phyloP scores from a whole-genome alignment of 768 basidiomycete species.

The Rubroboletus pulcherrimus region DNA sequence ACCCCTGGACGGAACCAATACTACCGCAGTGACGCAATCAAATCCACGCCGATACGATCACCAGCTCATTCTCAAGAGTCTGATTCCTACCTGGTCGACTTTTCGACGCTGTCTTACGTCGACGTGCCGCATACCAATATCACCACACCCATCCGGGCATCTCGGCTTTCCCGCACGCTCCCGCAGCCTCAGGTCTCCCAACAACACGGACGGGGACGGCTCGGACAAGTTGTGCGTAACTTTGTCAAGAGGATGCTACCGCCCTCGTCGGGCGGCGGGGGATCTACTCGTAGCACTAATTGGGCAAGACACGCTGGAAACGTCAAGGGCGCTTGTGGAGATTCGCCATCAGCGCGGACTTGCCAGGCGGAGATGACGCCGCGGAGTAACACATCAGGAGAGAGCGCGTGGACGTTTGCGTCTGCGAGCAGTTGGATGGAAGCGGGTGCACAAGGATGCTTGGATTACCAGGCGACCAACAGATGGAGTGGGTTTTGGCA shows the following conservation, averaged over 20 bases:
- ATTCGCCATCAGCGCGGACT: neutral
- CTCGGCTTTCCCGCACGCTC: neutral
- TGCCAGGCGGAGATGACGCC: slow-evolving; percentile 9
- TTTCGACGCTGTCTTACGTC: slow-evolving; percentile 10
- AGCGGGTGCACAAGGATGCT: neutral
- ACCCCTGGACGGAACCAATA: neutral
- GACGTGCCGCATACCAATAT: neutral
- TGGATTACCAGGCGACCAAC: slow-evolving; percentile 6
- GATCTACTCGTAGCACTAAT: neutral
- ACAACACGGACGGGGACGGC: slow-evolving; percentile 11
- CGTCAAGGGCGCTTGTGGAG: neutral
- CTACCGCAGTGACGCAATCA: neutral
- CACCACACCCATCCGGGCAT: neutral
- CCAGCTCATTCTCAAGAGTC: slow-evolving; percentile 2
- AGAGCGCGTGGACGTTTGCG: slow-evolving; percentile 21
- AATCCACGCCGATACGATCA: neutral
- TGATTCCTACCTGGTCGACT: slow-evolving; percentile 12
- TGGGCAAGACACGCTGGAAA: neutral
- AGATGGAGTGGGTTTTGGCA: slow-evolving; percentile 27
- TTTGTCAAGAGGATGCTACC: slow-evolving; percentile 22
- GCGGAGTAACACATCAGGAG: slow-evolving; percentile 13
- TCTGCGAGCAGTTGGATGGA: slow-evolving; percentile 11
- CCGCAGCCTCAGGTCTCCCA: neutral
- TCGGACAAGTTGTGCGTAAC: slow-evolving; percentile 20
- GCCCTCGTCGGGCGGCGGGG: slow-evolving; percentile 5